Evolutionary conservation across 2,329 filamentous ascomycete genomes (phyloP).

Genomic region (Neurospora crassa): DNA sequence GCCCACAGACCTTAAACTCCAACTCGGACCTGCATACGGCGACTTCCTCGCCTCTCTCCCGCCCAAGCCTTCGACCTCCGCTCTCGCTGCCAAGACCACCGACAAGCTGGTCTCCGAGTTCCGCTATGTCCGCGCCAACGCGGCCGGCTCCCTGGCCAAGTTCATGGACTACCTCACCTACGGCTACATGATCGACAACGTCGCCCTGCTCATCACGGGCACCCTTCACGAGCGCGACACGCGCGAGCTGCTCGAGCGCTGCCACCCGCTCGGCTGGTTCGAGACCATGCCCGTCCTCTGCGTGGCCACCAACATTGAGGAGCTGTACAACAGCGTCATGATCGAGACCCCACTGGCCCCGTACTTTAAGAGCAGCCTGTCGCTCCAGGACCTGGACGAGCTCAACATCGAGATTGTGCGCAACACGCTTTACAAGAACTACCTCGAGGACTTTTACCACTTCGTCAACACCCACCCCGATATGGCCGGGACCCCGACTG

Average conservation of each 20-base stretch:
- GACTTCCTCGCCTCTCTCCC: conserved; percentile 91
- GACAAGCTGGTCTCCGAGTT: conserved; percentile 98
- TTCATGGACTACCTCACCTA: conserved; percentile 99
- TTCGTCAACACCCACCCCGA: conserved; percentile 89
- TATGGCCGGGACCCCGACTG: conserved; percentile 77
- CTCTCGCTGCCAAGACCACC: conserved; percentile 87
- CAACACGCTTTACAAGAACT: conserved; percentile 99
- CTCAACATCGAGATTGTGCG: conserved; percentile 98
- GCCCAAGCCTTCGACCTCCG: conserved; percentile 92
- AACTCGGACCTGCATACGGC: conserved; percentile 92
- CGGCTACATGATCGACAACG: conserved; percentile 99
- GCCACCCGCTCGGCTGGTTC: conserved; percentile 96
- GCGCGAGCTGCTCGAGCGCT: conserved; percentile 85
- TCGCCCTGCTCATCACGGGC: conserved; percentile 93
- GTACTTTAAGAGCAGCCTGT: conserved; percentile 95
- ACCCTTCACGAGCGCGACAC: conserved; percentile 97
- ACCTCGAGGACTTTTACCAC: conserved; percentile 91
- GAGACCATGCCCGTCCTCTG: conserved; percentile 98
- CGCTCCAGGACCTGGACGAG: conserved; percentile 94
- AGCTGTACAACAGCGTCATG: conserved; percentile 94
- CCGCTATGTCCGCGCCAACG: conserved; percentile 89
- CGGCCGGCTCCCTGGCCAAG: conserved; percentile 79
- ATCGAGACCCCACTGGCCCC: conserved; percentile 93
- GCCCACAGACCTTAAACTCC: conserved; percentile 73
- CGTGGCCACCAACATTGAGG: conserved; percentile 96